These are phyloP conservation scores for Neofusicoccum umdonicola DNA, from an alignment of 2,329 filamentous ascomycete genomes.

Conservation along the genomic window DNA sequence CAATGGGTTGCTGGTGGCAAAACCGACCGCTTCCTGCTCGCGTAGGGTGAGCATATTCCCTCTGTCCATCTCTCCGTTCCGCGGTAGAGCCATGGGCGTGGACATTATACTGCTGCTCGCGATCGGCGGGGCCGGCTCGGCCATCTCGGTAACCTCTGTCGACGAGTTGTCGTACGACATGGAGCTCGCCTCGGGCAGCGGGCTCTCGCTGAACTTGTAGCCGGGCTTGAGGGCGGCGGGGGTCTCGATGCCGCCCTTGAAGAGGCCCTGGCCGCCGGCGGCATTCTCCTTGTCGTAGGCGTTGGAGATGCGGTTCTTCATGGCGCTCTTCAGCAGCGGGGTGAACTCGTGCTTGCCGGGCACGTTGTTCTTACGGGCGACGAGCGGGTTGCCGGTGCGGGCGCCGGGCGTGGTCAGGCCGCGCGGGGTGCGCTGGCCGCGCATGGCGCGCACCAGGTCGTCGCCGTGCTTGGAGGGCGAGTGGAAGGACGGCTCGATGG, in stretches of 20 bases:
- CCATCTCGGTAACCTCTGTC: constrained; percentile 32
- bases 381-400: constrained; percentile 58
- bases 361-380: no score
- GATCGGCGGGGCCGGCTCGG: constrained; percentile 68
- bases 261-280: constrained; percentile 24
- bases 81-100: constrained; percentile 72
- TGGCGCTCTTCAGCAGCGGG: constrained; percentile 79
- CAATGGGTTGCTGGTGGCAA: background rate
- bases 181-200: constrained; percentile 74
- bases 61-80: constrained; percentile 68
- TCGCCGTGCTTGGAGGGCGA: constrained; percentile 70
- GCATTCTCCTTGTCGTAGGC: constrained; percentile 36
- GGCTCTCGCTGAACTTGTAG: constrained; percentile 68
- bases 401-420: constrained; percentile 72
- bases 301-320: constrained; percentile 62
- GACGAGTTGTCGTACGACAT: constrained; percentile 51
- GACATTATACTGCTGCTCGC: constrained; percentile 76
- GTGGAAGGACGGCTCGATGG: constrained; percentile 82
- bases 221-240: constrained; percentile 63
- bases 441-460: constrained; percentile 73
- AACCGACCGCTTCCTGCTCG: constrained; percentile 82
- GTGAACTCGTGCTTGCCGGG: constrained; percentile 77
- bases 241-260: constrained; percentile 51
- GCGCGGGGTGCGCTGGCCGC: constrained; percentile 39
- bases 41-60: constrained; percentile 88